A percentile compares a stretch with the other conserved stretches of the same genome.
phyloP scores from a whole-genome alignment of 108 stramenopile genomes.

The Hondaea fermentalgiana region DNA sequence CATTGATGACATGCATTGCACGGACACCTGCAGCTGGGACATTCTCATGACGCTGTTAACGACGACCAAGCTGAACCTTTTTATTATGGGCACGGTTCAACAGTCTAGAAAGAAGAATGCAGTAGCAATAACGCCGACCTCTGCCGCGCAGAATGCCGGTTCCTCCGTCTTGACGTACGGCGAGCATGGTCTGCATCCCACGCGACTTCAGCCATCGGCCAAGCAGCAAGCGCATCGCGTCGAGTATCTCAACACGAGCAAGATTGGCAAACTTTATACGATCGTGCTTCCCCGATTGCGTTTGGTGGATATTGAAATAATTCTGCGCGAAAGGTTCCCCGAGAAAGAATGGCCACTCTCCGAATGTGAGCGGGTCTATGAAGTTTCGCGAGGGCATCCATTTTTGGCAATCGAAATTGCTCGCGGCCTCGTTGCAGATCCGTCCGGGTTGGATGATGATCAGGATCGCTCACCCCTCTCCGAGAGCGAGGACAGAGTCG shows the following conservation, averaged over 20 bases:
- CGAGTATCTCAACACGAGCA: not conserved
- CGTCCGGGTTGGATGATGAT: not conserved
- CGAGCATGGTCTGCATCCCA: too few relatives aligned
- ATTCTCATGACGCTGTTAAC: not conserved
- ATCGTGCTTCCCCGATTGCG: not conserved
- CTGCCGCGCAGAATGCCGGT: too few relatives aligned
- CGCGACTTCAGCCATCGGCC: too few relatives aligned
- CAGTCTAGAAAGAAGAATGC: not conserved
- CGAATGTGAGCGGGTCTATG: not conserved
- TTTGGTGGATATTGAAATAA: not conserved
- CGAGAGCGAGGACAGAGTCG: not conserved
- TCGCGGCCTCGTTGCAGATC: not conserved
- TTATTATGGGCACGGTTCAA: not conserved
- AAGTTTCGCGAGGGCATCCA: not conserved
- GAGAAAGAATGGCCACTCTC: not conserved
- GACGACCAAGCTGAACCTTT: not conserved
- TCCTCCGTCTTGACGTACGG: too few relatives aligned
- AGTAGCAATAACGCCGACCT: not conserved
- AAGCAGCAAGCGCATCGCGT: too few relatives aligned
- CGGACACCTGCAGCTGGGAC: conserved; percentile 17
- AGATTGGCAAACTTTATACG: not conserved
- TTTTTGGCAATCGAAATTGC: not conserved
- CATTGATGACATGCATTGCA: not conserved
- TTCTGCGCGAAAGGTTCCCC: not conserved
- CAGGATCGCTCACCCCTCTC: too few relatives aligned